Percentiles rank a stretch among this genome's conserved stretches.
These are phyloP conservation scores for Leptographium radiaticola DNA, from an alignment of 2,329 filamentous ascomycete species.

Conservation along the genomic window DNA sequence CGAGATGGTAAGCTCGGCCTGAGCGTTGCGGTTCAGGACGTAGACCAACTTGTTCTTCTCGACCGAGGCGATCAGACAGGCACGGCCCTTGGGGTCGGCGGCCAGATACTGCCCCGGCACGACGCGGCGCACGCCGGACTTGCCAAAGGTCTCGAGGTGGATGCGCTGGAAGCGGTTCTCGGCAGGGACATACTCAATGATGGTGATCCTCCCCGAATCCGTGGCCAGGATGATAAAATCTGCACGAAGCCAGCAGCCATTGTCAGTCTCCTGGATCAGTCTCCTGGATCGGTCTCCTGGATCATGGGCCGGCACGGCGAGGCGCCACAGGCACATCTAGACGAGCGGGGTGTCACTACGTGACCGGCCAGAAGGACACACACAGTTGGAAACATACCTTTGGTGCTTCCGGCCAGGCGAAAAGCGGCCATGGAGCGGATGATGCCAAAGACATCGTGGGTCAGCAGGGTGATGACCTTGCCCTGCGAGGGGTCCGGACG, in stretches of 20 bases:
- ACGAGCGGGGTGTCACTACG: constrained; percentile 58
- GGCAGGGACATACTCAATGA: constrained; percentile 79
- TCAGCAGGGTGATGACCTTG: constrained; percentile 73
- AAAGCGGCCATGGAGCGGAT: constrained; percentile 82
- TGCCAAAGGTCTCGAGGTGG: constrained; percentile 95
- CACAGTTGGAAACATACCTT: constrained; percentile 94
- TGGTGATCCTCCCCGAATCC: constrained; percentile 88
- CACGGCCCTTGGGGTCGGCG: constrained; percentile 88
- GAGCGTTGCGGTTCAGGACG: constrained; percentile 87
- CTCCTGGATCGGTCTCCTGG: background rate
- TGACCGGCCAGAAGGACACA: constrained; percentile 72
- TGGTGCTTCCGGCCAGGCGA: constrained; percentile 81
- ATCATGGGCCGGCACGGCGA: background rate
- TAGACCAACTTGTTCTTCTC: constrained; percentile 99
- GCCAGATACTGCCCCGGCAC: constrained; percentile 94
- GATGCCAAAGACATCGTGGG: constrained; percentile 93
- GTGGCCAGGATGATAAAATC: constrained; percentile 94
- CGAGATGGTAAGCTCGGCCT: constrained; percentile 91
- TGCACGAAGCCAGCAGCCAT: constrained; percentile 25
- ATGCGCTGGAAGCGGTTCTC: constrained; percentile 81
- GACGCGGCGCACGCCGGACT: constrained; percentile 86
- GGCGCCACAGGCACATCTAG: constrained; percentile 3
- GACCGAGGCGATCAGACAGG: constrained; percentile 82
- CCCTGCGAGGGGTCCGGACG: constrained; percentile 75
- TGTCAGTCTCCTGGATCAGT: background rate